Evolutionary conservation across 176 grass and related monocot species (phyloP), one percentile per base, ranked within the genome.

Genomic region (Lolium multiflorum): DNA sequence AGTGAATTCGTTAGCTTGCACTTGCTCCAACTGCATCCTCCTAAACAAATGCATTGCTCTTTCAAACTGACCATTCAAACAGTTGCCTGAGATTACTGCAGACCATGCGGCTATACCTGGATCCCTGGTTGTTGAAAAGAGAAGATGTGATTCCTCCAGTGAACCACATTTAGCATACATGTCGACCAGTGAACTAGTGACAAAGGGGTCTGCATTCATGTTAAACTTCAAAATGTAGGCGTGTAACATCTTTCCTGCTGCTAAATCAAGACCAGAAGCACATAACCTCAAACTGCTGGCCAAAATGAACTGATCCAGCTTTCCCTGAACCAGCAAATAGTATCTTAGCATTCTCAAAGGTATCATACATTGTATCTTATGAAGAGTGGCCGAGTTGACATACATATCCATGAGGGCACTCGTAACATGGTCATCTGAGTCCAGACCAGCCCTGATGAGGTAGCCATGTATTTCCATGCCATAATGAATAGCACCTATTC

Each of bases 361-460:
- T 56, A 85, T 61, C 49, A 82, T 57, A n/a, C 15, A 31, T 7
- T 39, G 28, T 31, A 15, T 41, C 57, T 86, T 66, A 55, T 26
- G 26, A 47, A 88, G 67, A 74, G 26, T 71, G 9, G 44, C 78
- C 71, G 38, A 77, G 44, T 75, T 83, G 62, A 90, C 86, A 72
- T 94, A 88, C 90, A 94, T 90, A 85, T 94, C 90, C 46, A 94
- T 87, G 49, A 94, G 85, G 90, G 84, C 90, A 41, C 87, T 88
- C 70, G 81, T 82, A 21, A 92, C 87, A 80, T 92, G 88, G 41
- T 77, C 88, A 56, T 92, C 79, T 12, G 88, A 90, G 74, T 87
- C 88, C 47, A 94, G 88, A 59, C 90, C 88, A 16, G 76, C 82
- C 52, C 88, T 77, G 39, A 90, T 88, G 55, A 92, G 71, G 57